These are phyloP conservation scores for Terfezia boudieri DNA, from an alignment of 495 filamentous ascomycete genomes.

Conservation along the genomic window DNA sequence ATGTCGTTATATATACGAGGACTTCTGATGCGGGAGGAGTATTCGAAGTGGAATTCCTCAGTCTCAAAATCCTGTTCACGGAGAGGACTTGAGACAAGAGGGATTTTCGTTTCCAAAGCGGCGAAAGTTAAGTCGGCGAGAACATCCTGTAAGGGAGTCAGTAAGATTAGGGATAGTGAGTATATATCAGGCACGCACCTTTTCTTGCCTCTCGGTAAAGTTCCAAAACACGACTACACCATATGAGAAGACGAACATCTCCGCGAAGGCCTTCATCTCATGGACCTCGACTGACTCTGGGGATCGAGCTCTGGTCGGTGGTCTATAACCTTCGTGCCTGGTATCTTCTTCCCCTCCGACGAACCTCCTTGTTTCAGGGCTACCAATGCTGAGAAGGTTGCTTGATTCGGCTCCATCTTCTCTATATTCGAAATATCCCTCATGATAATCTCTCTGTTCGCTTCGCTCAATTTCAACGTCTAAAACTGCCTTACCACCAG, in stretches of 20 bases:
- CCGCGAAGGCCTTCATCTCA: conserved; percentile 40
- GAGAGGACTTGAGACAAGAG: conserved; percentile 23
- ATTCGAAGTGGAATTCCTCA: conserved; percentile 98
- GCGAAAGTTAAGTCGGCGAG: conserved; percentile 90
- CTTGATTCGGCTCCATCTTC: conserved; percentile 19
- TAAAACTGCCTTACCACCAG: conserved; percentile 74
- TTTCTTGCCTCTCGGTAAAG: conserved; percentile 84
- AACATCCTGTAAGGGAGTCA: conserved; percentile 33
- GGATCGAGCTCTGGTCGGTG: conserved; percentile 13
- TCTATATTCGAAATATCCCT: conserved; percentile 51
- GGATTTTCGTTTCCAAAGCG: conserved; percentile 25
- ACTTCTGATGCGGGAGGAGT: conserved; percentile 58
- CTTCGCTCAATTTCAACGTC: conserved; percentile 95
- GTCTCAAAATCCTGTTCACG: conserved; percentile 69
- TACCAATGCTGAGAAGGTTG: not conserved
- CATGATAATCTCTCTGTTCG: conserved; percentile 70
- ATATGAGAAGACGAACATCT: conserved; percentile 97
- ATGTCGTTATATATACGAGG: conserved; percentile 94
- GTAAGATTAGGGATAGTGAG: not conserved
- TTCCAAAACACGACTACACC: conserved; percentile 99
- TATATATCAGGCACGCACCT: conserved; percentile 18
- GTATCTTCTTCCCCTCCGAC: conserved; percentile 16
- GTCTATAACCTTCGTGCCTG: conserved; percentile 10
- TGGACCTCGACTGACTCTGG: conserved; percentile 1
- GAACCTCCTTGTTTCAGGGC: conserved; percentile 14